Base-by-base conservation (phyloP, 768 basidiomycete genomes). In the Gymnopilus junonius region DNA sequence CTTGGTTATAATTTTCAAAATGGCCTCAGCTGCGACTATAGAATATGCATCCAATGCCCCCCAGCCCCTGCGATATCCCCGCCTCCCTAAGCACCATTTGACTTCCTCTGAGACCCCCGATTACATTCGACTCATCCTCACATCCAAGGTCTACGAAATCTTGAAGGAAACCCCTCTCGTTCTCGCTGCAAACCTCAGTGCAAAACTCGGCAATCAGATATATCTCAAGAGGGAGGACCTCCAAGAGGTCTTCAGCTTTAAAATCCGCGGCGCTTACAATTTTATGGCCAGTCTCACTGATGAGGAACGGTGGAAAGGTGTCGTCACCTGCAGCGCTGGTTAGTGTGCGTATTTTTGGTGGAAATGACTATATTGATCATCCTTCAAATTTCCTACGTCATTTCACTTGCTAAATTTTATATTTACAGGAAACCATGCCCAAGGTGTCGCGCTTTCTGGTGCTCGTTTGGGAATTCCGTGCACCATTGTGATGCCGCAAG, bases 231-330 rank as follows among this genome's bases (percentile, higher is more conserved):
- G 97, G 25, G 97, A 99, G 76, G 97, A 99, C 71, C 83, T 97
- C 2, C 97, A 99, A 48, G 91, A 94, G 71, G 97, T 99, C 20
- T 99, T 99, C 75, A 96, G 94, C 74, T 99, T 99, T 88, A 99
- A 99, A 74, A 95, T 99, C 50, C 84, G 97, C 4, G 97, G 97
- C 23, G 97, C 97, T 32, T 99, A 97, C 80, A 99, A 99, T 76
- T 93, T 97, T 70, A 99, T 99, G 97, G 94, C 94, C 21, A 85
- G 85, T 75, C 80, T 99, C 35, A 81, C 82, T 8, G 89, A 91
- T 32, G 94, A 95, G 59, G 97, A 99, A 72, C 83, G 94, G 61
- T 96, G 95, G 93, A 95, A 95, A 76, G 97, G 97, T 62, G 97
- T 99, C 68, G 83, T 99, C 58, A 98, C 97, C 50, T 99, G 97